These are phyloP conservation scores for Phialophora macrospora DNA, from an alignment of 2,329 filamentous ascomycete species.

Conservation along the genomic window DNA sequence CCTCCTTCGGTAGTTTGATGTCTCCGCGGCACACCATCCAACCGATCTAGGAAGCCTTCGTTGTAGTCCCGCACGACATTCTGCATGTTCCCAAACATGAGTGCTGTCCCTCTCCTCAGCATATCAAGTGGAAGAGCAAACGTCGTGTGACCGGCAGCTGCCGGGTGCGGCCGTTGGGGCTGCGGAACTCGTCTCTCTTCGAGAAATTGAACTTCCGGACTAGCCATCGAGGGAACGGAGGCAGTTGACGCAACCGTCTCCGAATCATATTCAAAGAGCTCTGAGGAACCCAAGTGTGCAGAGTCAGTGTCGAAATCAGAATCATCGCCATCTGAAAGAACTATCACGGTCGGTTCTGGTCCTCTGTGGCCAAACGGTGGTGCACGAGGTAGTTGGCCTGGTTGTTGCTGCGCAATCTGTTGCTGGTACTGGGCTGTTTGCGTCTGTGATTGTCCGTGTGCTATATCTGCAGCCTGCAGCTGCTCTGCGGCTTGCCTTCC, in stretches of 20 bases:
- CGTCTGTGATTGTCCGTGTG: background rate
- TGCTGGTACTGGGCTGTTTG: background rate
- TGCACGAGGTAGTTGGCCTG: slow-evolving; percentile 18
- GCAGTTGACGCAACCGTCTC: background rate
- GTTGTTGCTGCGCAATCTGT: background rate
- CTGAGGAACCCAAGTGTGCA: background rate
- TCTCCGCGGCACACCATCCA: slow-evolving; percentile 37
- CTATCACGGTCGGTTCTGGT: slow-evolving; percentile 45
- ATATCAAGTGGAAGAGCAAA: slow-evolving; percentile 26
- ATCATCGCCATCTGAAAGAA: slow-evolving; percentile 55
- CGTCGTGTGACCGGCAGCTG: slow-evolving; percentile 30
- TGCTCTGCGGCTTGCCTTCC: background rate
- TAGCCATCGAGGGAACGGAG: slow-evolving; percentile 35
- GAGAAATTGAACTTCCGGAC: slow-evolving; percentile 59
- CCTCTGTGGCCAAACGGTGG: slow-evolving; percentile 21
- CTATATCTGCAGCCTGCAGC: background rate
- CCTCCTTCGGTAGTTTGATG: slow-evolving; percentile 31
- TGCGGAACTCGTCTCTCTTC: slow-evolving; percentile 29
- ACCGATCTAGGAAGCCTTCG: slow-evolving; percentile 22
- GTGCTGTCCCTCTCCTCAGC: slow-evolving; percentile 26
- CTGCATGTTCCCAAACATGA: slow-evolving; percentile 27
- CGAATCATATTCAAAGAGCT: background rate
- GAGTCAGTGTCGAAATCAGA: slow-evolving; percentile 43
- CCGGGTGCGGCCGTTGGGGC: slow-evolving; percentile 15
- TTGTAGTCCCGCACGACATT: slow-evolving; percentile 16